Evolutionary conservation across 225 moss, liverwort and hornwort species (phyloP).

Genomic region (Bryoerythrophyllum caledonicum): DNA sequence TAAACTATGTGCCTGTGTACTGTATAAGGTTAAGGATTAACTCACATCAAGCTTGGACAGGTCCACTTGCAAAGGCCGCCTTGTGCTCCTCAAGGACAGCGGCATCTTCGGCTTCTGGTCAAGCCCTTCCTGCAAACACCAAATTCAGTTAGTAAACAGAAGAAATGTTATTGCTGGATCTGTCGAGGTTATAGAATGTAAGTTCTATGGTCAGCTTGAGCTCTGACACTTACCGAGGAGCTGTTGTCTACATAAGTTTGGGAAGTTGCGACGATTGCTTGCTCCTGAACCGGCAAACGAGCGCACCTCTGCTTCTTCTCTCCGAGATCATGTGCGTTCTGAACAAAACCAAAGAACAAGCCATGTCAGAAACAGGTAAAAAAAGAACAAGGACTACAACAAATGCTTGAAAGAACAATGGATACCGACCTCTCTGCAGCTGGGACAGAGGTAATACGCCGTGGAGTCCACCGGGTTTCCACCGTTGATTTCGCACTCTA

Average conservation of each 20-base stretch:
- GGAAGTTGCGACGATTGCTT: slow-evolving; percentile 41
- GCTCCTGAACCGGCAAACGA: slow-evolving; percentile 73
- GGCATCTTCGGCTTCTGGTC: slow-evolving; percentile 81
- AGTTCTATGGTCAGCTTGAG: no score
- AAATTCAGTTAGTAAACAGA: neutral
- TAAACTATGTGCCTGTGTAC: no score
- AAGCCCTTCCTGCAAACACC: slow-evolving; percentile 55
- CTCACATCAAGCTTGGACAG: slow-evolving; percentile 92
- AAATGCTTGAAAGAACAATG: no score
- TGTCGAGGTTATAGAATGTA: no score
- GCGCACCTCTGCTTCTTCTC: slow-evolving; percentile 77
- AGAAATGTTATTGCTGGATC: no score
- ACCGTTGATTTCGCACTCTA: slow-evolving; percentile 86
- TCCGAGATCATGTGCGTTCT: slow-evolving; percentile 83
- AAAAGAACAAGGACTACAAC: neutral
- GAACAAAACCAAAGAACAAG: slow-evolving; percentile 2
- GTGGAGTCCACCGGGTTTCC: slow-evolving; percentile 95
- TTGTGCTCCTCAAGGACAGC: slow-evolving; percentile 70
- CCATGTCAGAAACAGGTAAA: neutral
- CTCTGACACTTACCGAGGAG: slow-evolving; percentile 53
- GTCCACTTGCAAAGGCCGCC: slow-evolving; percentile 86
- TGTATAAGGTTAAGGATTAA: no score
- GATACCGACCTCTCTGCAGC: slow-evolving; percentile 62
- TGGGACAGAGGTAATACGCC: slow-evolving; percentile 94
- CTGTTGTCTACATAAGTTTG: slow-evolving; percentile 62